phyloP scores from a whole-genome alignment of 257 asterid genomes.

The Nicotiana obtusifolia region DNA sequence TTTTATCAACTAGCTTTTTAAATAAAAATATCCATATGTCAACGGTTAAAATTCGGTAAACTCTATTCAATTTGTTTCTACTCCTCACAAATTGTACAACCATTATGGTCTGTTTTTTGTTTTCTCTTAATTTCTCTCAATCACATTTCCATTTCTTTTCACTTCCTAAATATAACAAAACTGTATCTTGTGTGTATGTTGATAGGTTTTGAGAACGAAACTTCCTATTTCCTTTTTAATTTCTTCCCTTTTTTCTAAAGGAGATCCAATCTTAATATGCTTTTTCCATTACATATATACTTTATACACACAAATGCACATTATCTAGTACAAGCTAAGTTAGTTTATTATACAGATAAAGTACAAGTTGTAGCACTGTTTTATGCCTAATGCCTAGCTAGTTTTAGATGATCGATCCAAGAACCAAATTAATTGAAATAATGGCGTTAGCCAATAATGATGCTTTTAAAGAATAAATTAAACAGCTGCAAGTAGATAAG shows the following conservation, averaged over 20 bases:
- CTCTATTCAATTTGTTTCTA: too few relatives aligned
- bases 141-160: too few relatives aligned
- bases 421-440: neutral
- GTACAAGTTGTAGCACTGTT: conserved; percentile 3
- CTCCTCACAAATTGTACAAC: neutral
- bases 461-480: neutral
- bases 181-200: neutral
- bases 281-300: neutral
- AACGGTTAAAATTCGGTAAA: neutral
- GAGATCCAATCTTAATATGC: neutral
- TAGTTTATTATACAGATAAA: neutral
- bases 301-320: neutral
- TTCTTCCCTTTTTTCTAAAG: neutral
- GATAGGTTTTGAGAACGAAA: neutral
- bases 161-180: neutral
- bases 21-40: too few relatives aligned
- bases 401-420: conserved; percentile 5
- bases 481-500: neutral
- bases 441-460: neutral
- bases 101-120: neutral
- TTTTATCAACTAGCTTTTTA: too few relatives aligned
- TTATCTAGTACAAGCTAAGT: neutral
- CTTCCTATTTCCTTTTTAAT: neutral
- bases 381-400: neutral
- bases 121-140: too few relatives aligned